These are phyloP conservation scores for Magnaporthales sp. DNA, from an alignment of 2,329 filamentous ascomycete species.

Conservation along the genomic window DNA sequence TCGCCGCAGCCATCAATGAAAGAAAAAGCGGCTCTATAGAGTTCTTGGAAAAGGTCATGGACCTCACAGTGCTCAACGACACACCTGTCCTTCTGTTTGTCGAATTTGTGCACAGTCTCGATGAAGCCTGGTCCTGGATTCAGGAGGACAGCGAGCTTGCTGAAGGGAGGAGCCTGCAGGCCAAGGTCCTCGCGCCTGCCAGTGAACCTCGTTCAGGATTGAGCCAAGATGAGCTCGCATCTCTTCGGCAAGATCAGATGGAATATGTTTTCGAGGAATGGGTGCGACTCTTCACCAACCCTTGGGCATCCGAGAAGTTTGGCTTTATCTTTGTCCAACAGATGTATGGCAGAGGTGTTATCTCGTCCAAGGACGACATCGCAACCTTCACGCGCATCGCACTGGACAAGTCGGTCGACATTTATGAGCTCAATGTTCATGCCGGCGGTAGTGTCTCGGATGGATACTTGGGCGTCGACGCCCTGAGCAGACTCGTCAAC, in stretches of 20 bases:
- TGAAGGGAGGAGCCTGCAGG: slow-evolving; percentile 62
- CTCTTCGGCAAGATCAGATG: slow-evolving; percentile 68
- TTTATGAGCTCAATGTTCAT: slow-evolving; percentile 65
- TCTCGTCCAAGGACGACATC: slow-evolving; percentile 68
- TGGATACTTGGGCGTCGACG: slow-evolving; percentile 59
- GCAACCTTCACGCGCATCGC: slow-evolving; percentile 72
- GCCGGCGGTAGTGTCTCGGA: slow-evolving; percentile 50
- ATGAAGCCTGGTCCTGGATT: slow-evolving; percentile 76
- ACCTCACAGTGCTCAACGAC: slow-evolving; percentile 70
- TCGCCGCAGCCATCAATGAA: slow-evolving; percentile 63
- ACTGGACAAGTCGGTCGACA: slow-evolving; percentile 69
- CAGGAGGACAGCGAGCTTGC: slow-evolving; percentile 58
- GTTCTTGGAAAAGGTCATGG: slow-evolving; percentile 71
- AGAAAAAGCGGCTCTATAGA: slow-evolving; percentile 66
- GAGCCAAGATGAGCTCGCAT: slow-evolving; percentile 44
- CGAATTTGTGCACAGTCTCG: slow-evolving; percentile 77
- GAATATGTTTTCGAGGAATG: slow-evolving; percentile 97
- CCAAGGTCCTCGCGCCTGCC: slow-evolving; percentile 40
- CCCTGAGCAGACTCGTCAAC: slow-evolving; percentile 71
- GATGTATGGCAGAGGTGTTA: slow-evolving; percentile 63
- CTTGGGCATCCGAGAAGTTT: slow-evolving; percentile 65
- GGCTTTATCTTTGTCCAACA: slow-evolving; percentile 74
- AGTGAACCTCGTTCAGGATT: slow-evolving; percentile 32
- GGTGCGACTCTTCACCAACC: slow-evolving; percentile 72
- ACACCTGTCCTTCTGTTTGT: slow-evolving; percentile 71